Percentiles rank a stretch among this genome's conserved stretches.
phyloP scores from a whole-genome alignment of 1,284 basidiomycete genomes.

The Rhodofomes roseus region DNA sequence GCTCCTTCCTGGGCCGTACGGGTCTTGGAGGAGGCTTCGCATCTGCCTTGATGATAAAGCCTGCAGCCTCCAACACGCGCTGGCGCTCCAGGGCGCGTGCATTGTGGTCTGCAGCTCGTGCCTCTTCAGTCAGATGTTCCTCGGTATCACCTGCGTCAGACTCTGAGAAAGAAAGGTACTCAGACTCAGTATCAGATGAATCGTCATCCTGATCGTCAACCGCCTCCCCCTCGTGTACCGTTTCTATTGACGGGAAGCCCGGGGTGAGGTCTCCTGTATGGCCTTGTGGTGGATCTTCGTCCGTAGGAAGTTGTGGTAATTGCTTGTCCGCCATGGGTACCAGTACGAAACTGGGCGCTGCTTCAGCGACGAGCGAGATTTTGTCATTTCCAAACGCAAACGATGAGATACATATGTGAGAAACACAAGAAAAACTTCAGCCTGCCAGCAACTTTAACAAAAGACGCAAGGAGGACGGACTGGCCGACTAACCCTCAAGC shows the following conservation, averaged over 20 bases:
- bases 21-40: slow-evolving; percentile 37
- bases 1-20: slow-evolving; percentile 22
- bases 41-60: slow-evolving; percentile 69
- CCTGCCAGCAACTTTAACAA: slow-evolving; percentile 62
- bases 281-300: background rate
- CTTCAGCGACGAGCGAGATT: slow-evolving; percentile 5
- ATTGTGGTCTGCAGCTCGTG: slow-evolving; percentile 49
- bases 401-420: slow-evolving; percentile 37
- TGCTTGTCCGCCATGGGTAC: background rate
- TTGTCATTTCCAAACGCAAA: slow-evolving; percentile 25
- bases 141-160: slow-evolving; percentile 45
- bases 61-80: slow-evolving; percentile 84
- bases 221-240: background rate
- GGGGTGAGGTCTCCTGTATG: no score
- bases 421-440: slow-evolving; percentile 62
- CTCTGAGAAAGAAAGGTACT: slow-evolving; percentile 53
- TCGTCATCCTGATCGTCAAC: slow-evolving; percentile 29
- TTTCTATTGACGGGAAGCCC: background rate
- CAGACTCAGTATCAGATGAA: slow-evolving; percentile 34
- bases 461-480: slow-evolving; percentile 44
- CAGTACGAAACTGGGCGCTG: background rate
- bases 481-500: slow-evolving; percentile 76
- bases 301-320: background rate
- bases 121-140: slow-evolving; percentile 38
- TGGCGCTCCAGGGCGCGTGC: slow-evolving; percentile 75